Evolutionary conservation across 2,329 filamentous ascomycete genomes (phyloP), one percentile per base, ranked within the genome.

Genomic region (Colletotrichum kahawae): DNA sequence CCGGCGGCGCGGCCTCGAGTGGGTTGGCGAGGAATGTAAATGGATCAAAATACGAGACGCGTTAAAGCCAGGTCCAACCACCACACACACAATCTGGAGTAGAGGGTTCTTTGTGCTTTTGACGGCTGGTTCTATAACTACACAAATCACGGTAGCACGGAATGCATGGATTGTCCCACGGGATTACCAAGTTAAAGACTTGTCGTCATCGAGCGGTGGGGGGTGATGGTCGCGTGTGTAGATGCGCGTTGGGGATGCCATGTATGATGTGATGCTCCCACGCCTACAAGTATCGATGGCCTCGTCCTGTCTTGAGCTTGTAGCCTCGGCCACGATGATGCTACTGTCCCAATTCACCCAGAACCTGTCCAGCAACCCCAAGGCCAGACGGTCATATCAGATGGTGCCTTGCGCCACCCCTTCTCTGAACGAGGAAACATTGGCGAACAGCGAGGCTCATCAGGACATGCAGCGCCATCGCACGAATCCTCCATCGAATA

Each of bases 101-200:
- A 75, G 76, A 77, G 76, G 71, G 76, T 77, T 75, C 71, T 77
- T 77, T 77, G 75, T 77, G 76, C 75, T 76, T 77, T 76, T 68
- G 31, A 76, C 74, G 70, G 74, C 76, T 77, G 76, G 76, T 77
- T 77, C 76, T 77, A 72, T 74, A 77, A 77, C 76, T 75, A 75
- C 75, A 78, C 71, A 74, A 75, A 33, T 78, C 75, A 76, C 72
- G 76, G 76, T 77, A 77, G 76, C 76, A 78, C 77, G 77, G 77
- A 78, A 78, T 76, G 77, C 77, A 78, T 78, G 77, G 77, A 78
- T 77, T 73, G 76, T 76, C 76, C 76, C 70, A 71, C 70, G 74
- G 76, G 73, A 68, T 73, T 73, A 73, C 71, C 71, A 74, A 74
- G 57, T 70, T 70, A 62, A 70, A 21, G n/a, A 62, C 33, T 33